Base-by-base conservation (phyloP, 2,329 filamentous ascomycete genomes). In the Epichloe baconii region DNA sequence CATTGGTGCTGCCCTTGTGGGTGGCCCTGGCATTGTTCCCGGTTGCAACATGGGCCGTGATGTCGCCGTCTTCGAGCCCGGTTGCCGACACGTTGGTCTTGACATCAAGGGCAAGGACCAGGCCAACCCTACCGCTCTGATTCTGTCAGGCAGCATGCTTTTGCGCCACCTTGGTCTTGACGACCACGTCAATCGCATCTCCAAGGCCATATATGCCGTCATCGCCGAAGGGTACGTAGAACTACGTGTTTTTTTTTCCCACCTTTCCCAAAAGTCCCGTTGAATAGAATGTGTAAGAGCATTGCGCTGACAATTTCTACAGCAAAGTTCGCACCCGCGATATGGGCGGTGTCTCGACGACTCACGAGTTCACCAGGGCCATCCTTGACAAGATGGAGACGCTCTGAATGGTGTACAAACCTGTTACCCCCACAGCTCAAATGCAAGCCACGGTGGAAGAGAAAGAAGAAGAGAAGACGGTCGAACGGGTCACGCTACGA, bases 91-190 rank as follows among this genome's bases (percentile, higher is more conserved):
- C 80, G 93, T 98, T 67, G 93, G 93, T 73, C 85, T 98, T 47
- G 93, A 98, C 71, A 98, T 98, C 76, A 90, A 97, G 83, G 93
- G 93, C 77, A 96, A 96, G 79, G 90, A 96, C 73, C 89, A 97
- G 77, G 93, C 93, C 59, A 98, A 98, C 80, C 93, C 93, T 50
- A 96, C 89, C 52, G 93, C 93, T 58, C 78, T 98, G 76, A 81
- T 98, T 61, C 85, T 98, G 57, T 95, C 88, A 54, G 89, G 89
- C 59, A 87, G 88, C 68, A 98, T 98, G 93, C 85, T 98, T 63
- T 80, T 98, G 69, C 86, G 93, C 67, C 93, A 98, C 75, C 80
- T 98, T 59, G 93, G 93, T 61, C 85, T 98, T 48, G 91, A 98
- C 67, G 89, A 97, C 70, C 93, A 98, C 70, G 93, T 93, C 65